Conservation (phyloP, 2,329 filamentous ascomycete genomes). For the Xylariales sp. region DNA sequence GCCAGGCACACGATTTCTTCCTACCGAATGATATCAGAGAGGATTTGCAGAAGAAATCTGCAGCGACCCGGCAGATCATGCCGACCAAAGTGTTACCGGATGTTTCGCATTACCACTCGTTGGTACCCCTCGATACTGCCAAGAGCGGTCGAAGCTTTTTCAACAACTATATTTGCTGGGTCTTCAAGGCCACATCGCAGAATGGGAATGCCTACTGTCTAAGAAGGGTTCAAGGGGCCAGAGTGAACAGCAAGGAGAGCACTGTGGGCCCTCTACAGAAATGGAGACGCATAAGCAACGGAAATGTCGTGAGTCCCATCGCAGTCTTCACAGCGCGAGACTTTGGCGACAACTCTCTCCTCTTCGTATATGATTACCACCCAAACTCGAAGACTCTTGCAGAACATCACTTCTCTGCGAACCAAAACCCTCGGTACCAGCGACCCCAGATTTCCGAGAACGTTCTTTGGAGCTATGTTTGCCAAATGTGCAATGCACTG, state of each 20-base stretch:
- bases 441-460: conserved; percentile 60
- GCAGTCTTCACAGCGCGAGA: conserved; percentile 91
- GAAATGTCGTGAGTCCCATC: conserved; percentile 78
- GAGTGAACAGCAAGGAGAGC: conserved; percentile 82
- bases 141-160: conserved; percentile 72
- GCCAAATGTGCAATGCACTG: conserved; percentile 83
- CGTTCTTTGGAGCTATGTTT: conserved; percentile 84
- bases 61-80: conserved; percentile 79
- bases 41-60: conserved; percentile 82
- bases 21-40: conserved; percentile 81
- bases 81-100: conserved; percentile 69
- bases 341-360: conserved; percentile 90
- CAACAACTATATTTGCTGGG: conserved; percentile 77
- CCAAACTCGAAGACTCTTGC: conserved; percentile 85
- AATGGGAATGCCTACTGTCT: conserved; percentile 87
- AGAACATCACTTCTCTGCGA: conserved; percentile 66
- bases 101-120: conserved; percentile 85
- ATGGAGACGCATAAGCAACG: conserved; percentile 82
- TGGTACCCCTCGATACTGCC: conserved; percentile 81
- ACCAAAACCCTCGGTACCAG: conserved; percentile 40
- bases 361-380: conserved; percentile 91
- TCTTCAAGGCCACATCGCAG: conserved; percentile 88
- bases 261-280: conserved; percentile 73
- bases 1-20: conserved; percentile 86
- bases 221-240: conserved; percentile 73